Base-by-base conservation (phyloP, 768 basidiomycete species). In the Boletus sp. region DNA sequence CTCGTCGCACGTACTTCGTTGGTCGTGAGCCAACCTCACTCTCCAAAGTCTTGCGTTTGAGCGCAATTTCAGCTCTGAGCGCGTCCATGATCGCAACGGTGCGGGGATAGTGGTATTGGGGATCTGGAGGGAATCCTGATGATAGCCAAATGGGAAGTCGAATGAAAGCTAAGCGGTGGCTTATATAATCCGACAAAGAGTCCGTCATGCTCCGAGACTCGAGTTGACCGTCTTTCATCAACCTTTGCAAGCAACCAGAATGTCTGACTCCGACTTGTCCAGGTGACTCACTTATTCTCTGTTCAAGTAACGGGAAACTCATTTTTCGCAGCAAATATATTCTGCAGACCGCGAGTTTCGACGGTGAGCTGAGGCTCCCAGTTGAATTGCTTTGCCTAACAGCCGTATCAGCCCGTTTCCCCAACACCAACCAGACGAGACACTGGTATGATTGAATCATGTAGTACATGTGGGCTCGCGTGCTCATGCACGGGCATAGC, bases 331-430 rank as follows among this genome's bases (percentile, higher is more conserved):
- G 90, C 77, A 90, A 87, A 80, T 91, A 84, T 75, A 79, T 87
- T 58, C 85, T 99, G 60, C 89, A 96, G 74, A 99, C 97, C 54
- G 96, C 92, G 60, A 89, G 88, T 55, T 99, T 98, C 72, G 96
- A 98, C 71, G 89, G 87, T 88, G 53, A 61, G 78, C 72, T 37
- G 25, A 41, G 23, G 33, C 43, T 17, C 29, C 34, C 11, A 47
- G 25, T 47, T 32, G 27, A 29, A 25, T 39, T 21, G 27, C 40
- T 38, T 47, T 49, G 34, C 17, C 41, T 68, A 35, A 62, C 29
- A 33, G 45, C 47, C 44, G 46, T 54, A 70, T 15, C 62, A 93
- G 92, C 90, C 64, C 90, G 90, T 51, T 94, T 93, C 77, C 90
- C 88, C 51, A 88, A 93, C 72, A 83, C 82, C 62, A 94, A 97